Percentiles rank a stretch among this genome's conserved stretches.
phyloP scores from a whole-genome alignment of 2,329 filamentous ascomycete species.

The Pezizomycotina sp. region DNA sequence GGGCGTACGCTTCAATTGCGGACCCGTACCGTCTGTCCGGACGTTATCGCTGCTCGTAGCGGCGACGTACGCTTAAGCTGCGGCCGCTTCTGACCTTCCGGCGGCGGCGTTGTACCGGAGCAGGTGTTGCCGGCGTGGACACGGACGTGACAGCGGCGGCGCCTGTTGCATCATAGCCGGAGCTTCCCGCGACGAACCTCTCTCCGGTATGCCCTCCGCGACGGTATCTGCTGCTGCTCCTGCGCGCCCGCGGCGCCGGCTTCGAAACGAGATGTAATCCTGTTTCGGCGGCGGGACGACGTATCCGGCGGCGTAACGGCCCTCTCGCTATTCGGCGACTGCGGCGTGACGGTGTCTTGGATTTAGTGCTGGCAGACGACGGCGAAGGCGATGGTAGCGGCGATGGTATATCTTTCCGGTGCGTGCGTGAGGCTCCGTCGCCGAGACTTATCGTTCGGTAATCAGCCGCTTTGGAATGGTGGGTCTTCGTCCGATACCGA shows the following conservation, averaged over 20 bases:
- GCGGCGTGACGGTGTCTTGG: conserved; percentile 2
- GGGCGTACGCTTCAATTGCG: too few species aligned
- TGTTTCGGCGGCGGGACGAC: conserved; percentile 7
- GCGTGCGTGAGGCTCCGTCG: too few species aligned
- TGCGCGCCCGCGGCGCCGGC: conserved; percentile 4
- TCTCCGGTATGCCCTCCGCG: conserved; percentile 7
- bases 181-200: conserved; percentile 5
- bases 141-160: neutral
- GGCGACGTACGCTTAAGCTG: conserved; percentile 11
- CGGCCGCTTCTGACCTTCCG: too few species aligned
- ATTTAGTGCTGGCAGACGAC: conserved; percentile 6
- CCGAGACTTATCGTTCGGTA: conserved; percentile 2
- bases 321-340: conserved; percentile 8
- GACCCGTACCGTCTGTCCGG: too few species aligned
- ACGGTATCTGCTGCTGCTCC: conserved; percentile 3
- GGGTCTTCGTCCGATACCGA: conserved; percentile 14
- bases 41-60: conserved; percentile 11
- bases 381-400: too few species aligned
- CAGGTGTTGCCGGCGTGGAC: neutral
- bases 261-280: conserved; percentile 13
- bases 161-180: conserved; percentile 3
- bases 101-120: too few species aligned
- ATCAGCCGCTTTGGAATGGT: conserved; percentile 5
- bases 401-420: too few species aligned
- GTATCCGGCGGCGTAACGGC: conserved; percentile 12